phyloP scores from a whole-genome alignment of 176 grass and related monocot genomes.

The Musa acuminata region DNA sequence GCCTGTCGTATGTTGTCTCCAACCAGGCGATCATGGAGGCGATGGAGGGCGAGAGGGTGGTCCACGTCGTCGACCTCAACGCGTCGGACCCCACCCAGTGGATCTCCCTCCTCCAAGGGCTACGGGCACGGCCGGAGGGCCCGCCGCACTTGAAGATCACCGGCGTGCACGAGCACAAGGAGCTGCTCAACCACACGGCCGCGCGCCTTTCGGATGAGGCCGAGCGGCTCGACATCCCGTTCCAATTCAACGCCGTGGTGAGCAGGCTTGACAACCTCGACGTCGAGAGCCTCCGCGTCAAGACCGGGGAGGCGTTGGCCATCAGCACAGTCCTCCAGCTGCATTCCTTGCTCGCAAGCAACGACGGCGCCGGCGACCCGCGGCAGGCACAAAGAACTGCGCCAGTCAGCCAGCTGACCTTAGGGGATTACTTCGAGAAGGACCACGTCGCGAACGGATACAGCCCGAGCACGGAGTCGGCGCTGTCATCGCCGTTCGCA shows the following conservation, averaged over 20 bases:
- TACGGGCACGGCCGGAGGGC: conserved; percentile 48
- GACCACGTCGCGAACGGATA: conserved; percentile 23
- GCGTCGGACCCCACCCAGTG: conserved; percentile 59
- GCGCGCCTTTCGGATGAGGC: conserved; percentile 56
- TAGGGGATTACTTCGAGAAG: background rate
- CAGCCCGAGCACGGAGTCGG: conserved; percentile 8
- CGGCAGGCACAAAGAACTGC: background rate
- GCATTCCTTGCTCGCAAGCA: conserved; percentile 39
- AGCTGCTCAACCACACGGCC: conserved; percentile 39
- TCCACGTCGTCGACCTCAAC: conserved; percentile 69
- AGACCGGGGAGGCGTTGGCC: conserved; percentile 79
- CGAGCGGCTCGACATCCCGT: conserved; percentile 70
- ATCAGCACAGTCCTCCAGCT: conserved; percentile 55
- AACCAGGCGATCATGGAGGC: conserved; percentile 71
- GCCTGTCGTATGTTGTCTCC: conserved; percentile 39
- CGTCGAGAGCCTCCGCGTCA: conserved; percentile 57
- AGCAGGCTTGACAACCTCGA: conserved; percentile 40
- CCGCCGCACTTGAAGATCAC: conserved; percentile 77
- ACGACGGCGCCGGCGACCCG: conserved; percentile 9
- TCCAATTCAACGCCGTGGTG: conserved; percentile 73
- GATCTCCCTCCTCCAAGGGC: conserved; percentile 66
- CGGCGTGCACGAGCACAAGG: conserved; percentile 39
- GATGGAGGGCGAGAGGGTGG: conserved; percentile 79
- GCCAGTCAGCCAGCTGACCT: background rate
- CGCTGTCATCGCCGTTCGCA: conserved; percentile 1